Evolutionary conservation across 441 rosid genomes (phyloP), one percentile per base, ranked within the genome.

Genomic region (Brassica balearica): DNA sequence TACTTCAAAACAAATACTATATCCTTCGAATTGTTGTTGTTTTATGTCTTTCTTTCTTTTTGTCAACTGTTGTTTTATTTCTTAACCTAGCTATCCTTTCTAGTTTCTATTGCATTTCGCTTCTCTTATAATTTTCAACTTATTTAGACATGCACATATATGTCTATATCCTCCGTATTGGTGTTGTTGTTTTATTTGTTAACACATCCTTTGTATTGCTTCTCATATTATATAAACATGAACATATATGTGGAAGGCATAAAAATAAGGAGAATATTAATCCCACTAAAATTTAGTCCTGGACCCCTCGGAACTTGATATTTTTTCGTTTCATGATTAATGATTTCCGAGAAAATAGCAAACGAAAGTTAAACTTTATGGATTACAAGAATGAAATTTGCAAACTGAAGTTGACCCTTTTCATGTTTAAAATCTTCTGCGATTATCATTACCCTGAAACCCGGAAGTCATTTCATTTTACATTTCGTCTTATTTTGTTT

Each of bases 201-300:
- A 14, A 29, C 43, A n/a, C 17, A 32, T 14, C 41, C 5, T 59
- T 60, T 34, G 2, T 22, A 38, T 22, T 56, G 29, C 23, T 38
- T 65, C 69, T 15, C 20, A 19, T 36, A 2, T 29, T 38, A 15
- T 22, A 8, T 65, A 58, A 56, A 62, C 9, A 65, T 43, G 15
- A 32, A 34, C 19, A 51, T 61, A 53, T 19, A 17, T 53, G 66
- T 63, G 71, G 51, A 61, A 72, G 65, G 60, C 65, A 69, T 53
- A 8, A 63, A 73, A 38, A 14, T 27, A 69, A 69, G 68, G 65
- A 41, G 71, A 56, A 55, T 79, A 69, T 43, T 20, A 27, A 55
- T 56, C 67, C 82, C 79, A 74, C 79, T 74, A 9, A 56, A 74
- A 29, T 60, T 19, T 79, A 70, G 74, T 74, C 82, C 22, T 79